Evolutionary conservation across 192 early-diverging fungal species (phyloP).

Genomic region (Coemansia sp.): DNA sequence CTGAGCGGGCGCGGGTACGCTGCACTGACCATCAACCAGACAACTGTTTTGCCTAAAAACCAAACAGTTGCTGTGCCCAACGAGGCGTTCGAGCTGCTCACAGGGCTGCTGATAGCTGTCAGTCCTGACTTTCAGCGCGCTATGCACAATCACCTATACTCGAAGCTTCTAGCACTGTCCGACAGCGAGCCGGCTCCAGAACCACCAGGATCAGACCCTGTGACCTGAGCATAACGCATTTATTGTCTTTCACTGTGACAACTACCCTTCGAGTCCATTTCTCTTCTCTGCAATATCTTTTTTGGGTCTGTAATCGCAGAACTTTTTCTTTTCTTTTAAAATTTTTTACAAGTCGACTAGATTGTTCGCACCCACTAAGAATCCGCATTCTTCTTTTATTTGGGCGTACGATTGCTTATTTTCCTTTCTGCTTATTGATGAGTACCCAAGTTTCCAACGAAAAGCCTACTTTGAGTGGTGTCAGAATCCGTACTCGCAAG

Average conservation of each 20-base stretch:
- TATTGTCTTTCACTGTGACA: background rate
- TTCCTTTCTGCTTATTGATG: slow-evolving; percentile 27
- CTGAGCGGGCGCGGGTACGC: slow-evolving; percentile 22
- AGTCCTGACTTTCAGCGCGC: slow-evolving; percentile 28
- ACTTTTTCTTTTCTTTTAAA: slow-evolving; percentile 11
- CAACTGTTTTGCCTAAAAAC: no score
- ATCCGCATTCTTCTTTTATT: background rate
- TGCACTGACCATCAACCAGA: background rate
- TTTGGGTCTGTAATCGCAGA: background rate
- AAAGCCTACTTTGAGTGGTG: slow-evolving; percentile 57
- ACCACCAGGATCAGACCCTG: background rate
- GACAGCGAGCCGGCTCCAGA: background rate
- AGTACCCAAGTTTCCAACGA: slow-evolving; percentile 52
- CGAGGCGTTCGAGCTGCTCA: slow-evolving; percentile 24
- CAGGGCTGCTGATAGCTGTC: slow-evolving; percentile 21
- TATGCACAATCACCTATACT: slow-evolving; percentile 25
- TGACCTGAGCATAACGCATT: background rate
- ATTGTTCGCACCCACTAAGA: background rate
- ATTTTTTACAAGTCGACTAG: background rate
- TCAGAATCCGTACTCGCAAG: slow-evolving; percentile 51
- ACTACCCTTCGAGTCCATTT: background rate
- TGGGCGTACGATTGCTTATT: background rate
- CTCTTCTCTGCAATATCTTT: slow-evolving; percentile 11
- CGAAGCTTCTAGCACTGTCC: slow-evolving; percentile 11
- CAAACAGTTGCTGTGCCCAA: no score